phyloP scores from a whole-genome alignment of 169 alveolate species.

The Plasmodium coatneyi region DNA sequence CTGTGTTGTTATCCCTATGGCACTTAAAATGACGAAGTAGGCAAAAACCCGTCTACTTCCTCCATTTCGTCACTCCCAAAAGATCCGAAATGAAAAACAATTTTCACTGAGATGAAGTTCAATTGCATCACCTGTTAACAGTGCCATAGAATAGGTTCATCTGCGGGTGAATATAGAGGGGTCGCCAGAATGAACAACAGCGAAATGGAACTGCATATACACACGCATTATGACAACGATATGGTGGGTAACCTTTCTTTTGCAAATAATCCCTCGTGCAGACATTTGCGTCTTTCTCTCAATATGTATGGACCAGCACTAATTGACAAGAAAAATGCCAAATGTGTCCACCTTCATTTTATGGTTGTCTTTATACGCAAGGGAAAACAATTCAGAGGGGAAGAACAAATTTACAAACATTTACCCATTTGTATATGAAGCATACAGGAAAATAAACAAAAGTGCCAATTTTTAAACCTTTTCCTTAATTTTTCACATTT shows the following conservation, averaged over 20 bases:
- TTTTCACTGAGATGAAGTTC: background rate
- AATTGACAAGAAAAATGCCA: background rate
- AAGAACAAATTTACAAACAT: background rate
- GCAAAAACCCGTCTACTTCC: background rate
- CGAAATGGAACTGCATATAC: background rate
- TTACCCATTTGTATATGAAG: background rate
- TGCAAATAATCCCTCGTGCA: background rate
- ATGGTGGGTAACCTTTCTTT: background rate
- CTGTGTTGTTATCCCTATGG: background rate
- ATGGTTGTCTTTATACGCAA: background rate
- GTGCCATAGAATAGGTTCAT: background rate
- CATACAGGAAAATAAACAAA: background rate
- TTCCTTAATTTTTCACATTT: background rate
- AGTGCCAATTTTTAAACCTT: background rate
- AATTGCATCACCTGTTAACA: background rate
- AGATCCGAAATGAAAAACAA: background rate
- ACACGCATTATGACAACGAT: background rate
- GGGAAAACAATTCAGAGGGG: background rate
- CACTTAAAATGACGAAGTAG: background rate
- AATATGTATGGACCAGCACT: background rate
- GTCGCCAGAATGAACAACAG: background rate
- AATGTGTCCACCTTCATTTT: background rate
- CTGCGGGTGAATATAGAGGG: background rate
- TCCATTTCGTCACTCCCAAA: background rate
- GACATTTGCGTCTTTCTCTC: background rate